Evolutionary conservation across 2,329 filamentous ascomycete genomes (phyloP).

Genomic region (Ophiostoma perfectum): DNA sequence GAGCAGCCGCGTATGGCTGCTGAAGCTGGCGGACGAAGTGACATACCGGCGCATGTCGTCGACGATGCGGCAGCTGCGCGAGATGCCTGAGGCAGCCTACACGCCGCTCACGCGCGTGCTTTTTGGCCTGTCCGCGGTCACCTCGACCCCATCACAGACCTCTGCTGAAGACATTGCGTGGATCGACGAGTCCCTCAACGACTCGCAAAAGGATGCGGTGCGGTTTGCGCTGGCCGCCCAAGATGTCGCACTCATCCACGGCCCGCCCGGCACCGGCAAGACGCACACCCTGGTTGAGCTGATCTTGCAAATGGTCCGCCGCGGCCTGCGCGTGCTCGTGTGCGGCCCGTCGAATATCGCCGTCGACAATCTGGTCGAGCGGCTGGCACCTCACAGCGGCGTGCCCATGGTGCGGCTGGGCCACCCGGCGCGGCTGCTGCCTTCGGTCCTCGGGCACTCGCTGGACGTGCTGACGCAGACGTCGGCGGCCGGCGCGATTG

Average conservation of each 20-base stretch:
- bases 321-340: conserved; percentile 72
- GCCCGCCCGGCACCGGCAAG: conserved; percentile 93
- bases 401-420: conserved; percentile 84
- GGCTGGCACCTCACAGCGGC: conserved; percentile 77
- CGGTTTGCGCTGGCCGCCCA: conserved; percentile 76
- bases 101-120: conserved; percentile 56
- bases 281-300: conserved; percentile 95
- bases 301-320: conserved; percentile 80
- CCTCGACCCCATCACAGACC: conserved; percentile 22
- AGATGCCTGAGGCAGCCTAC: conserved; percentile 54
- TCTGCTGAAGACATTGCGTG: conserved; percentile 47
- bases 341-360: conserved; percentile 96
- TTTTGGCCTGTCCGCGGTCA: conserved; percentile 54
- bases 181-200: conserved; percentile 58
- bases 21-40: conserved; percentile 64
- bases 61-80: conserved; percentile 55
- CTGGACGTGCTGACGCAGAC: conserved; percentile 86
- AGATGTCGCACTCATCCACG: conserved; percentile 87
- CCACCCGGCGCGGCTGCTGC: conserved; percentile 84
- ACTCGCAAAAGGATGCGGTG: conserved; percentile 63
- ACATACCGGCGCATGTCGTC: conserved; percentile 61
- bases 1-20: conserved; percentile 51
- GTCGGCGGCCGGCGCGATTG: conserved; percentile 82
- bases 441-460: conserved; percentile 81
- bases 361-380: conserved; percentile 96